phyloP scores from a whole-genome alignment of 2,329 filamentous ascomycete genomes.

The Aspergillus luchuensis region DNA sequence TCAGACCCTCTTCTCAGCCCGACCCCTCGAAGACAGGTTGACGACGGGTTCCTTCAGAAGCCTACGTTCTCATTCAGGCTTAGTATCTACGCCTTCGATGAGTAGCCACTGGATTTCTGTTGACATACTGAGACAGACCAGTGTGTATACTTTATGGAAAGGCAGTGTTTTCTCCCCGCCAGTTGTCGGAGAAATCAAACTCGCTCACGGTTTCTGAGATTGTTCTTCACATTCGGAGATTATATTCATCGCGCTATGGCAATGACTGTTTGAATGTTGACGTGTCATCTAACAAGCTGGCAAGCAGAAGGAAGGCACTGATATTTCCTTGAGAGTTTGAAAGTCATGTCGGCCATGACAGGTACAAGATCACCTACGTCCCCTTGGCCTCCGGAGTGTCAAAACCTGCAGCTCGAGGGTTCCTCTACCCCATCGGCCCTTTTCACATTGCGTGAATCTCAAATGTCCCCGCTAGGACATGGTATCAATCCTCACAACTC shows the following conservation, averaged over 20 bases:
- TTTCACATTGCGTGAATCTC: slow-evolving; percentile 25
- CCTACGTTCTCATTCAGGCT: neutral
- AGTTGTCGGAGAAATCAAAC: slow-evolving; percentile 1
- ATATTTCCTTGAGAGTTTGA: slow-evolving; percentile 9
- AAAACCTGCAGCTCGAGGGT: slow-evolving; percentile 23
- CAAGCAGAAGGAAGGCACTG: slow-evolving; percentile 9
- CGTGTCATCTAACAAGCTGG: slow-evolving; percentile 8
- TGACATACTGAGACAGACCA: neutral
- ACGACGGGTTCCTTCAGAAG: neutral
- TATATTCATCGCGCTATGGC: slow-evolving; percentile 18
- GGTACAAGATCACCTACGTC: slow-evolving; percentile 38
- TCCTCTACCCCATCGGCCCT: slow-evolving; percentile 22
- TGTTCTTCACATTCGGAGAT: neutral
- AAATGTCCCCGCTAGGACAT: slow-evolving; percentile 25
- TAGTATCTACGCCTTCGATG: neutral
- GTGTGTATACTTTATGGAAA: neutral
- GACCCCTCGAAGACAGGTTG: neutral
- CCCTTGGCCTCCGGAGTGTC: slow-evolving; percentile 33
- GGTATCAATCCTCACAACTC: slow-evolving; percentile 21
- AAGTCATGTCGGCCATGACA: slow-evolving; percentile 34
- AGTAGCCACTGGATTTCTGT: neutral
- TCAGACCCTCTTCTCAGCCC: neutral
- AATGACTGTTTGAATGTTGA: slow-evolving; percentile 16
- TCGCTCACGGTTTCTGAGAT: neutral
- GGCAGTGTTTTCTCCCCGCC: neutral